Percentiles rank a stretch among this genome's conserved stretches.
phyloP scores from a whole-genome alignment of 768 basidiomycete species.

The Peribolospora baueri region DNA sequence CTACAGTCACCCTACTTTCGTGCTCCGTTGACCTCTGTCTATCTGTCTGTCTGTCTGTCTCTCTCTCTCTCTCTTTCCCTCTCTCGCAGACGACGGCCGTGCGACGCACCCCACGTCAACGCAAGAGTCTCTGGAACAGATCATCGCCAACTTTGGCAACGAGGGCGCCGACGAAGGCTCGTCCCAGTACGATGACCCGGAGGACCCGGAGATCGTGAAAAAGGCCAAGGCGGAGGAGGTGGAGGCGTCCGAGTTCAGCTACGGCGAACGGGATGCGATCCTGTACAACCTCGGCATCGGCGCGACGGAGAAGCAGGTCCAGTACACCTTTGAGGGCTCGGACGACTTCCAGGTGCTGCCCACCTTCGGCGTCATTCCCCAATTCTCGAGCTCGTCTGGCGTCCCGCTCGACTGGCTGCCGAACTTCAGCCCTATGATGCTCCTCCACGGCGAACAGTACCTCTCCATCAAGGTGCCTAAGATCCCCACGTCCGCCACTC shows the following conservation, averaged over 20 bases:
- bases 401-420: slow-evolving; percentile 66
- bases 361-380: slow-evolving; percentile 87
- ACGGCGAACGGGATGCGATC: slow-evolving; percentile 72
- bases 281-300: slow-evolving; percentile 89
- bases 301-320: slow-evolving; percentile 71
- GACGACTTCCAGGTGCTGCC: slow-evolving; percentile 67
- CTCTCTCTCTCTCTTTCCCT: slow-evolving; percentile 3
- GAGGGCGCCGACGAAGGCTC: slow-evolving; percentile 14
- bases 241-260: slow-evolving; percentile 38
- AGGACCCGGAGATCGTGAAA: slow-evolving; percentile 58
- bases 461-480: slow-evolving; percentile 50
- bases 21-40: neutral
- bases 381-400: slow-evolving; percentile 46
- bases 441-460: slow-evolving; percentile 96
- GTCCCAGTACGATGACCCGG: slow-evolving; percentile 29
- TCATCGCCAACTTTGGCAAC: slow-evolving; percentile 37
- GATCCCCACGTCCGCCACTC: slow-evolving; percentile 59
- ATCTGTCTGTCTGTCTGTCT: neutral
- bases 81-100: slow-evolving; percentile 40
- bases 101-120: slow-evolving; percentile 55
- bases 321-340: slow-evolving; percentile 74
- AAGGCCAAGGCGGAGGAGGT: slow-evolving; percentile 44
- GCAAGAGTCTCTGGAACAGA: slow-evolving; percentile 33
- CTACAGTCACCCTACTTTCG: slow-evolving; percentile 20
- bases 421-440: slow-evolving; percentile 81